A percentile compares a stretch with the other conserved stretches of the same genome.
Conservation (phyloP, 495 filamentous ascomycete species). For the Friedmanniomyces endolithicus region DNA sequence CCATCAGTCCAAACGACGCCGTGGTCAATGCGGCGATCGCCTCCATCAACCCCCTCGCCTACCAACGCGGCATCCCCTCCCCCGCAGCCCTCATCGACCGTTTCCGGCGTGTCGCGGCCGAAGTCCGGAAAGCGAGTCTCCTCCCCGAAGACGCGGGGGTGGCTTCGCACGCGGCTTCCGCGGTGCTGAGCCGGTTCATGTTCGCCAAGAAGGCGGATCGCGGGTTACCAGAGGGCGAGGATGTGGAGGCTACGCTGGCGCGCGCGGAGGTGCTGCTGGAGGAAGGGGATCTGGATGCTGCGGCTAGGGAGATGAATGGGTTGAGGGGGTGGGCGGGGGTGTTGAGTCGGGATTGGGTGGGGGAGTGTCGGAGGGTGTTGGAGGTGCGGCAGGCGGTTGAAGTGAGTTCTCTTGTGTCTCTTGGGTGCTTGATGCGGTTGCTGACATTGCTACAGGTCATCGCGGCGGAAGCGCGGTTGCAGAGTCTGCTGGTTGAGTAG, state of each 20-base stretch:
- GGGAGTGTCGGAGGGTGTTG: constrained; percentile 72
- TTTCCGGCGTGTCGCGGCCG: constrained; percentile 84
- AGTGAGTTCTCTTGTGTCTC: constrained; percentile 41
- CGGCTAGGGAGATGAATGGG: constrained; percentile 88
- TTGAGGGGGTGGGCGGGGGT: constrained; percentile 89
- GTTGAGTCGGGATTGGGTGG: constrained; percentile 82
- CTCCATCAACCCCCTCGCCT: constrained; percentile 85
- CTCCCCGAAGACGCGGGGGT: constrained; percentile 88
- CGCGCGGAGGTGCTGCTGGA: constrained; percentile 79
- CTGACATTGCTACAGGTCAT: constrained; percentile 25
- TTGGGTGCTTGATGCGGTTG: neutral
- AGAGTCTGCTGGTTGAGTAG: constrained; percentile 33
- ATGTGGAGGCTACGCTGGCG: constrained; percentile 87
- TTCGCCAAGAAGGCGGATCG: constrained; percentile 73
- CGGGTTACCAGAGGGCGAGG: constrained; percentile 64
- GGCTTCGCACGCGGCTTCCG: constrained; percentile 80
- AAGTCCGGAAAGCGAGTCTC: constrained; percentile 86
- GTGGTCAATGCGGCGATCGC: constrained; percentile 81
- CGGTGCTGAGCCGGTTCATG: constrained; percentile 75
- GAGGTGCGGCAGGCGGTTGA: constrained; percentile 94
- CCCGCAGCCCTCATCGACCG: constrained; percentile 77
- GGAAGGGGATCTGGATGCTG: constrained; percentile 80
- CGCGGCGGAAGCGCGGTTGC: constrained; percentile 34
- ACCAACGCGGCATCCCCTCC: constrained; percentile 82
- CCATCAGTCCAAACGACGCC: constrained; percentile 73